These are phyloP conservation scores for Cylindrotheca fusiformis DNA, from an alignment of 108 stramenopile genomes.

Conservation along the genomic window DNA sequence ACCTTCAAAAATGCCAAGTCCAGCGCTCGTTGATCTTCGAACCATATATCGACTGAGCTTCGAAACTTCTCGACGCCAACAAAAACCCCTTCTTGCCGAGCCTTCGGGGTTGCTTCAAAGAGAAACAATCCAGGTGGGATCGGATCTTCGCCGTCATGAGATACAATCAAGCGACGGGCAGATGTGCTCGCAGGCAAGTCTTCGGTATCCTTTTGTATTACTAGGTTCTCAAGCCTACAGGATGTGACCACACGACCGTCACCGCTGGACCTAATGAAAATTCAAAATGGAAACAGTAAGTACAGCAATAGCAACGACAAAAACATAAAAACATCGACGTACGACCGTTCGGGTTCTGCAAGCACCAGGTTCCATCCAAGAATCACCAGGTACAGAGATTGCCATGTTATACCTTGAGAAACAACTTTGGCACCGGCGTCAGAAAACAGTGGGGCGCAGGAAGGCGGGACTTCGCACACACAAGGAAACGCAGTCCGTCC, in stretches of 20 bases:
- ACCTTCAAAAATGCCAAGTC: constrained; percentile 43
- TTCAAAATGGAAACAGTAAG: neutral
- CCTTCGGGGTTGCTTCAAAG: constrained; percentile 34
- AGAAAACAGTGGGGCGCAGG: constrained; percentile 53
- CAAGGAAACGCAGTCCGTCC: constrained; percentile 75
- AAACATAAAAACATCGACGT: constrained; percentile 1
- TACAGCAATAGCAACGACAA: constrained; percentile 3
- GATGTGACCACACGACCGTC: constrained; percentile 67
- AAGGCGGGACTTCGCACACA: constrained; percentile 75
- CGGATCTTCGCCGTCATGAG: constrained; percentile 50
- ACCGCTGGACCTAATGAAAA: constrained; percentile 35
- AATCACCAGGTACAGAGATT: constrained; percentile 80
- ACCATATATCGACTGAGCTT: constrained; percentile 83
- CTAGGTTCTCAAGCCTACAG: constrained; percentile 51
- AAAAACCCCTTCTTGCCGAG: constrained; percentile 18
- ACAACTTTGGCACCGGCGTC: constrained; percentile 60
- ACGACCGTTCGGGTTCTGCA: constrained; percentile 60
- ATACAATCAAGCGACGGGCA: constrained; percentile 67
- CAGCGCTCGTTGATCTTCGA: constrained; percentile 71
- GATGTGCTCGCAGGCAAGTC: constrained; percentile 42
- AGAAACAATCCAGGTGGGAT: constrained; percentile 65
- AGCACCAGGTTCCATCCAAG: constrained; percentile 60
- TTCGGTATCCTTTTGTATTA: constrained; percentile 47
- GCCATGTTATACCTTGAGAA: constrained; percentile 83
- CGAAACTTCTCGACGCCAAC: constrained; percentile 4